A percentile compares a stretch with the other conserved stretches of the same genome.
Conservation (phyloP, 495 filamentous ascomycete genomes). For the Penicillium cinerascens region DNA sequence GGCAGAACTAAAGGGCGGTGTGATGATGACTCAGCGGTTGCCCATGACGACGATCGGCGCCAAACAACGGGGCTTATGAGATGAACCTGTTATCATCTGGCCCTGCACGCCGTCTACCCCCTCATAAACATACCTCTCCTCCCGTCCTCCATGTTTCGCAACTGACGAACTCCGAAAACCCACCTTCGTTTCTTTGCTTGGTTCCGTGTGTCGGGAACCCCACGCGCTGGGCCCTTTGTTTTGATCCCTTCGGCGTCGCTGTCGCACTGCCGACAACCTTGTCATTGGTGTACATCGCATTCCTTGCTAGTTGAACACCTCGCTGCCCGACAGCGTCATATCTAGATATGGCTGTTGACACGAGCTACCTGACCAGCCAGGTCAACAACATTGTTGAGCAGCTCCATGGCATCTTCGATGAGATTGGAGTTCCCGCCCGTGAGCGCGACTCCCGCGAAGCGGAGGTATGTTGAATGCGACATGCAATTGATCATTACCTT, state of each 20-base stretch:
- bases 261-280: too few species aligned
- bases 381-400: constrained; percentile 87
- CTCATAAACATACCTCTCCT: constrained; percentile 26
- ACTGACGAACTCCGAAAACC: constrained; percentile 14
- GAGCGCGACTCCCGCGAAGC: constrained; percentile 84
- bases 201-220: constrained; percentile 18
- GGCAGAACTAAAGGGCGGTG: constrained; percentile 30
- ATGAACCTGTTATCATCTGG: constrained; percentile 28
- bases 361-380: constrained; percentile 86
- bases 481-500: not conserved
- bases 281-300: constrained; percentile 16
- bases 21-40: constrained; percentile 35
- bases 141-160: constrained; percentile 19
- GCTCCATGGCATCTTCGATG: constrained; percentile 90
- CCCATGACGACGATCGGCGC: constrained; percentile 32
- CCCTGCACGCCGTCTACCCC: constrained; percentile 18
- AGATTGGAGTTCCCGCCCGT: constrained; percentile 87
- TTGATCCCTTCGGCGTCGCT: constrained; percentile 19
- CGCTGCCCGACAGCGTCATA: constrained; percentile 3
- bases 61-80: constrained; percentile 21
- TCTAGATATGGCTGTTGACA: constrained; percentile 74
- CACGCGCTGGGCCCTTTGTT: constrained; percentile 18
- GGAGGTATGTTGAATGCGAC: constrained; percentile 58
- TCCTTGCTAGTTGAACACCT: constrained; percentile 8
- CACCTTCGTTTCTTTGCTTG: constrained; percentile 24